Conservation (phyloP, 805 yeast species). For the Lipomyces anomalus region DNA sequence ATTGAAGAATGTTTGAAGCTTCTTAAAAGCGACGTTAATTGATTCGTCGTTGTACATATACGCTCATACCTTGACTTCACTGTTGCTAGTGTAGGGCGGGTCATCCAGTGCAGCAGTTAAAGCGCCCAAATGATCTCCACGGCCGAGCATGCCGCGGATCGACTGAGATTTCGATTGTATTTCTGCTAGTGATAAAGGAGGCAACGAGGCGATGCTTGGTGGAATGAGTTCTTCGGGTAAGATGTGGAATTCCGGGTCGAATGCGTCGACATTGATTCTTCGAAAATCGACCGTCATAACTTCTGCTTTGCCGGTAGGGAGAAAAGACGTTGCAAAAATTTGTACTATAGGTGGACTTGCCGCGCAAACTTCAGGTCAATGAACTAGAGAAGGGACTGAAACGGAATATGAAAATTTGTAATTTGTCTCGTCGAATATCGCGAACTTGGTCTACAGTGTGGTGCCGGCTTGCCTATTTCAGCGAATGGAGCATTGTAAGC, state of each 20-base stretch:
- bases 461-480: too few species aligned
- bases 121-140: conserved; percentile 69
- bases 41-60: conserved; percentile 1
- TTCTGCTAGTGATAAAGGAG: conserved; percentile 48
- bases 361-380: too few species aligned
- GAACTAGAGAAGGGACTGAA: too few species aligned
- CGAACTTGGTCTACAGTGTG: too few species aligned
- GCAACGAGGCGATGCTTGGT: conserved; percentile 37
- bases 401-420: too few species aligned
- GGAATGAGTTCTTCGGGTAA: conserved; percentile 58
- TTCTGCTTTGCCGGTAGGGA: too few species aligned
- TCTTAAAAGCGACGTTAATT: conserved; percentile 7
- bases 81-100: conserved; percentile 81
- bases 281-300: conserved; percentile 38
- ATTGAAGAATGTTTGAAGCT: conserved; percentile 1
- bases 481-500: too few species aligned
- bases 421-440: too few species aligned
- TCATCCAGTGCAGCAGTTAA: conserved; percentile 54
- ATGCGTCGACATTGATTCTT: conserved; percentile 88
- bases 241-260: conserved; percentile 70
- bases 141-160: conserved; percentile 56
- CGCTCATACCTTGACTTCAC: conserved; percentile 47
- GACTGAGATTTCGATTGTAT: conserved; percentile 37
- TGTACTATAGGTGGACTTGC: too few species aligned
- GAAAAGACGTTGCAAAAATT: too few species aligned